phyloP scores from a whole-genome alignment of 306 rosid species.

The Pyrus communis region DNA sequence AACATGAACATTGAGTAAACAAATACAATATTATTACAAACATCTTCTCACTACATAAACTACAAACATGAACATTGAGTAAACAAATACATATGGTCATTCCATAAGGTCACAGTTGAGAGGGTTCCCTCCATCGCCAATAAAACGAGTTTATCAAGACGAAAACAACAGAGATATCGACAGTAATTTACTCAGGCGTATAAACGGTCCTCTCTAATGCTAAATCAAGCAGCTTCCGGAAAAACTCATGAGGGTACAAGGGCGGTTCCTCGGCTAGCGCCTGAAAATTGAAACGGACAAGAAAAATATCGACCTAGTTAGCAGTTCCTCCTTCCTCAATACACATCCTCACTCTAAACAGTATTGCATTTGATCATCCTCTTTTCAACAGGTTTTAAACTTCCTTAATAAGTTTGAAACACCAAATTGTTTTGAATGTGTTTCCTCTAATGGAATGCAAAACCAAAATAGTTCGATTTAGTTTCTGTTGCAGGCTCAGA shows the following conservation, averaged over 20 bases:
- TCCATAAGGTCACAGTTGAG: neutral
- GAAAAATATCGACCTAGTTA: constrained; percentile 12
- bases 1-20: neutral
- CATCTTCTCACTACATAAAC: neutral
- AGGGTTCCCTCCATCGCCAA: neutral
- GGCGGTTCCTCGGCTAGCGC: constrained; percentile 93
- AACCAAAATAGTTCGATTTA: neutral
- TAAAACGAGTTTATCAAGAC: neutral
- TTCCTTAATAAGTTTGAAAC: neutral
- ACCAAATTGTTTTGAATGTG: neutral
- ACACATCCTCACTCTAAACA: neutral
- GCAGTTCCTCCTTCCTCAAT: neutral
- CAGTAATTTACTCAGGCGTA: neutral
- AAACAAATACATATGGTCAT: neutral
- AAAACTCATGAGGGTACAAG: constrained; percentile 81
- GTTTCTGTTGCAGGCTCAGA: neutral
- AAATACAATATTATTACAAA: neutral
- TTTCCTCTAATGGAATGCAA: neutral
- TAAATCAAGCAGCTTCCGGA: constrained; percentile 76
- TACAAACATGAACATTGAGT: neutral
- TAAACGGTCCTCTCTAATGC: constrained; percentile 52
- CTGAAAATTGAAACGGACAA: constrained; percentile 36
- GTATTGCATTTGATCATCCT: neutral
- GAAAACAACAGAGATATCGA: constrained; percentile 6
- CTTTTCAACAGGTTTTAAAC: neutral